These are phyloP conservation scores for Paralagenidium karlingii DNA, from an alignment of 352 stramenopile genomes.

Conservation along the genomic window DNA sequence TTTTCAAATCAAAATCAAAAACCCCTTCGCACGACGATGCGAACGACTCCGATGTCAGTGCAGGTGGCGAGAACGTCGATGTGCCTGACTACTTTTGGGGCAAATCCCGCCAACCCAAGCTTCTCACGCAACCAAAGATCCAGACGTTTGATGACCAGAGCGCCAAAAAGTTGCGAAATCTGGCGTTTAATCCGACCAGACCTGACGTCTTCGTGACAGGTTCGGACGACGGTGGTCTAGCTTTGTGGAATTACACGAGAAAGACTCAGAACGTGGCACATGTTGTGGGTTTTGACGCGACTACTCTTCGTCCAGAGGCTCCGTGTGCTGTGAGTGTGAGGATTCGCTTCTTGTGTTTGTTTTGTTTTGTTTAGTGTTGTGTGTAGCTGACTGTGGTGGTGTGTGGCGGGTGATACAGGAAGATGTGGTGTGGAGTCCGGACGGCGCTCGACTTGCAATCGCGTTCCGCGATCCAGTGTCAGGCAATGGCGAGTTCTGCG, in stretches of 20 bases:
- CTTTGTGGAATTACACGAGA: constrained; percentile 65
- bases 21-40: constrained; percentile 16
- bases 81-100: constrained; percentile 72
- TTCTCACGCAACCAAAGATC: constrained; percentile 54
- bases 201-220: constrained; percentile 61
- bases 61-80: constrained; percentile 4
- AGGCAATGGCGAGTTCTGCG: constrained; percentile 56
- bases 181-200: constrained; percentile 66
- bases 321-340: constrained; percentile 58
- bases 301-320: constrained; percentile 48
- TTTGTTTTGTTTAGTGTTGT: not conserved
- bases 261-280: constrained; percentile 44
- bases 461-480: constrained; percentile 48
- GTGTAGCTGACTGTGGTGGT: not conserved
- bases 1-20: constrained; percentile 4
- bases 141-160: constrained; percentile 46
- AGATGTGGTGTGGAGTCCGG: constrained; percentile 54
- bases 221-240: constrained; percentile 65
- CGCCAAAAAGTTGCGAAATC: constrained; percentile 47
- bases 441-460: constrained; percentile 62
- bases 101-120: constrained; percentile 39
- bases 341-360: not conserved
- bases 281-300: constrained; percentile 37
- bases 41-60: constrained; percentile 1
- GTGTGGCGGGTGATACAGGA: not conserved